phyloP scores from a whole-genome alignment of 768 basidiomycete species.

The Epithele typhae region DNA sequence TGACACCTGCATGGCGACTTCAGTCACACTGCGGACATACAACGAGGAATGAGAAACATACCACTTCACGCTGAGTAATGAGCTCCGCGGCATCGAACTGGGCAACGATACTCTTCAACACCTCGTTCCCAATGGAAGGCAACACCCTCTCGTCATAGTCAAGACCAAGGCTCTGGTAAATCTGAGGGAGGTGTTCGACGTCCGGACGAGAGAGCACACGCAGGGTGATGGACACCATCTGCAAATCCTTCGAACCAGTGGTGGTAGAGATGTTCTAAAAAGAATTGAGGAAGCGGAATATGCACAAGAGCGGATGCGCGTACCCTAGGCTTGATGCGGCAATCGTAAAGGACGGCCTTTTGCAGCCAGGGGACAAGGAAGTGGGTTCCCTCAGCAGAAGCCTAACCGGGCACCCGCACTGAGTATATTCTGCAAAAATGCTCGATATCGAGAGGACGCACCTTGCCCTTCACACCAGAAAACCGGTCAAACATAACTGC shows the following conservation, averaged over 20 bases:
- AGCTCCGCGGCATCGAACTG: conserved; percentile 97
- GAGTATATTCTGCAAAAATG: no score
- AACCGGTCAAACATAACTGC: conserved; percentile 99
- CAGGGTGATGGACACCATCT: conserved; percentile 97
- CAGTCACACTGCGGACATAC: background rate
- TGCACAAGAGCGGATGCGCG: background rate
- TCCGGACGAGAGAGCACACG: conserved; percentile 95
- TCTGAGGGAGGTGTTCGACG: conserved; percentile 78
- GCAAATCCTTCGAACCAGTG: conserved; percentile 96
- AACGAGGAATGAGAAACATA: conserved; percentile 35
- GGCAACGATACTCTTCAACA: conserved; percentile 95
- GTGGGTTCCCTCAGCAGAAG: conserved; percentile 91
- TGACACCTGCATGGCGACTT: conserved; percentile 55
- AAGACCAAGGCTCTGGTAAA: conserved; percentile 91
- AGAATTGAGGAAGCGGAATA: no score
- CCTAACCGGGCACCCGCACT: conserved; percentile 41
- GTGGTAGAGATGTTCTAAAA: conserved; percentile 94
- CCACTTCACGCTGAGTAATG: conserved; percentile 97
- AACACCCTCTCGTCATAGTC: conserved; percentile 98
- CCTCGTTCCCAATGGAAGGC: conserved; percentile 97
- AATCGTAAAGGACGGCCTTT: conserved; percentile 94
- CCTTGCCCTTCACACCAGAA: conserved; percentile 81
- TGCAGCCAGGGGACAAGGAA: conserved; percentile 95
- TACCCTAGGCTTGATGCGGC: conserved; percentile 93
- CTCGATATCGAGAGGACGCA: conserved; percentile 27